Base-by-base conservation (phyloP, 352 stramenopile species). In the Pilasporangium apinafurcum region DNA sequence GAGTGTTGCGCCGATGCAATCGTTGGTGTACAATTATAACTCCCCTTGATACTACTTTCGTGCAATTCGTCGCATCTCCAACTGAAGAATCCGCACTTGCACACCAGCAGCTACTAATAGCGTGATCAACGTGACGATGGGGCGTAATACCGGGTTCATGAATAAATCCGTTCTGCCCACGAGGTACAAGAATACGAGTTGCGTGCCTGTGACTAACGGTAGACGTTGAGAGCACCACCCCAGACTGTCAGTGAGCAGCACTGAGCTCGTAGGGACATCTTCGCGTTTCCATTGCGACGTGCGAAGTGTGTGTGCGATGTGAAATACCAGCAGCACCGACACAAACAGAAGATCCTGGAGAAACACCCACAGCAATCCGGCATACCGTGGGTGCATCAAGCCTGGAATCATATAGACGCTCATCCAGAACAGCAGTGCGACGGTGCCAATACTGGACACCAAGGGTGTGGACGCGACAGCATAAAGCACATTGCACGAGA, bases 401-500 rank as follows among this genome's bases (percentile, higher is more conserved):
- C 60, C 43, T 10, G 73, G 73, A 20, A 86, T 67, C 12, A 52
- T 41, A 28, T 72, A 50, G 40, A 89, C 50, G 36, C 70, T 85
- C n/a, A 58, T 60, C 39, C 45, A 71, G 26, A 67, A 67, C 32
- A 75, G 53, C 32, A 80, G 18, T 10, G 83, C 28, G 48, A 84
- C 59, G 32, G 83, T 65, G 22, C 56, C 54, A 20, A 83, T 30
- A 28, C 72, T 85, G 25, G 75, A 87, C n/a, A 91, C 32, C 8
- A 84, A 35, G 10, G 78, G 78, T 45, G 68, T 86, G 1, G 74
- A 86, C 22, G 78, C 70, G 26, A 86, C 37, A 0, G 68, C 72
- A 55, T 86, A 86, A 32, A 90, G 53, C 34, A 70, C 57, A 27
- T 66, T 85, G 61, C 78, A 90, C 27, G 75, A 88, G 37, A 87